Percentiles rank a stretch among this genome's conserved stretches.
Evolutionary conservation across 2,329 filamentous ascomycete genomes (phyloP).

Genomic region (Xylariaceae sp.): DNA sequence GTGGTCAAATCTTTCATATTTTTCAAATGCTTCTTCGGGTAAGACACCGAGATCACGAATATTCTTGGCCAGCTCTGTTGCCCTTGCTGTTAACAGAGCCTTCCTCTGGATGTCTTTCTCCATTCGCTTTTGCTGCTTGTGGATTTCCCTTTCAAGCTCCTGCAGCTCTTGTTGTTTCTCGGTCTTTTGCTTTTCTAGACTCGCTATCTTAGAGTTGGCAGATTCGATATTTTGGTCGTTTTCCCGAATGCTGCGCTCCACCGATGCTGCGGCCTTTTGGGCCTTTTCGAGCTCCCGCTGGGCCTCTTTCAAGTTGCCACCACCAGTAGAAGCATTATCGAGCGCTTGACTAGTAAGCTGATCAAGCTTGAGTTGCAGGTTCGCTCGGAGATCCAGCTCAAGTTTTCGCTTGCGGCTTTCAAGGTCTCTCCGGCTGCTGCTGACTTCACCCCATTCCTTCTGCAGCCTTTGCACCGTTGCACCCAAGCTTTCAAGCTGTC

Average conservation of each 20-base stretch:
- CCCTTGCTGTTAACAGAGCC: conserved; percentile 74
- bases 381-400: conserved; percentile 86
- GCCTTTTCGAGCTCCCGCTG: conserved; percentile 81
- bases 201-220: conserved; percentile 42
- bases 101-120: conserved; percentile 92
- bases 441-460: conserved; percentile 75
- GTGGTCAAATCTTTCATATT: conserved; percentile 81
- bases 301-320: conserved; percentile 72
- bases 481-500: conserved; percentile 72
- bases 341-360: conserved; percentile 78
- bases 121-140: conserved; percentile 84
- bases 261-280: conserved; percentile 65
- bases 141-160: conserved; percentile 75
- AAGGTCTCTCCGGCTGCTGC: conserved; percentile 72
- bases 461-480: conserved; percentile 72
- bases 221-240: conserved; percentile 74
- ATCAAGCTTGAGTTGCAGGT: conserved; percentile 83
- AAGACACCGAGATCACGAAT: conserved; percentile 92
- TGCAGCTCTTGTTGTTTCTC: conserved; percentile 73
- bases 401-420: conserved; percentile 81
- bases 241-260: conserved; percentile 71
- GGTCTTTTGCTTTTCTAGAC: conserved; percentile 49
- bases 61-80: conserved; percentile 80
- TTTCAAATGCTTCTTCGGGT: conserved; percentile 90
- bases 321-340: conserved; percentile 65